Percentiles rank a stretch among this genome's conserved stretches.
Conservation (phyloP, 1,284 basidiomycete species). For the Ceratobasidium sp. region DNA sequence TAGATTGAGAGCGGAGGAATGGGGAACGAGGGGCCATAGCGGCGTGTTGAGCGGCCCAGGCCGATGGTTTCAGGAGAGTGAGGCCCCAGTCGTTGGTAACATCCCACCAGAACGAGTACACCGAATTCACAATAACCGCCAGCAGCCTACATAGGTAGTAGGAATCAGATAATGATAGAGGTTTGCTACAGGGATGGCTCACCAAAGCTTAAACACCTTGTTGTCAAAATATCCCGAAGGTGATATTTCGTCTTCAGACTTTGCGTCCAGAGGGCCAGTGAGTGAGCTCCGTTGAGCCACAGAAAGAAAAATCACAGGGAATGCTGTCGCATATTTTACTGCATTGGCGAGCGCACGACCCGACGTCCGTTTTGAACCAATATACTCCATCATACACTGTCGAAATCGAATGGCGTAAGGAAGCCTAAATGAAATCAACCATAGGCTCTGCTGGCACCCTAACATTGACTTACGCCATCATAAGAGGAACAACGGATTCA, state of each 20-base stretch:
- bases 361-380: slow-evolving; percentile 70
- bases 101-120: slow-evolving; percentile 99
- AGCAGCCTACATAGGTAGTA: slow-evolving; percentile 70
- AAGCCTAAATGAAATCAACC: slow-evolving; percentile 63
- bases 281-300: slow-evolving; percentile 75
- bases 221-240: slow-evolving; percentile 59
- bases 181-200: slow-evolving; percentile 51
- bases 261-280: slow-evolving; percentile 45
- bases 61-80: slow-evolving; percentile 68
- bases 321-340: slow-evolving; percentile 94
- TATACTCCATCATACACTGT: slow-evolving; percentile 92
- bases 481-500: slow-evolving; percentile 79
- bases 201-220: slow-evolving; percentile 86
- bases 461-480: slow-evolving; percentile 78
- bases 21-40: slow-evolving; percentile 12
- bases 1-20: slow-evolving; percentile 47
- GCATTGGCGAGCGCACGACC: slow-evolving; percentile 90
- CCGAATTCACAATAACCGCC: slow-evolving; percentile 86
- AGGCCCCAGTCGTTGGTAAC: slow-evolving; percentile 98
- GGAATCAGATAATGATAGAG: not conserved
- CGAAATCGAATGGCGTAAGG: slow-evolving; percentile 93
- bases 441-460: slow-evolving; percentile 32
- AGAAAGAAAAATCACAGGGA: slow-evolving; percentile 96
- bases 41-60: slow-evolving; percentile 52
- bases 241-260: slow-evolving; percentile 28